Base-by-base conservation (phyloP, 1,284 basidiomycete species). In the Singerocomus inundabilis region DNA sequence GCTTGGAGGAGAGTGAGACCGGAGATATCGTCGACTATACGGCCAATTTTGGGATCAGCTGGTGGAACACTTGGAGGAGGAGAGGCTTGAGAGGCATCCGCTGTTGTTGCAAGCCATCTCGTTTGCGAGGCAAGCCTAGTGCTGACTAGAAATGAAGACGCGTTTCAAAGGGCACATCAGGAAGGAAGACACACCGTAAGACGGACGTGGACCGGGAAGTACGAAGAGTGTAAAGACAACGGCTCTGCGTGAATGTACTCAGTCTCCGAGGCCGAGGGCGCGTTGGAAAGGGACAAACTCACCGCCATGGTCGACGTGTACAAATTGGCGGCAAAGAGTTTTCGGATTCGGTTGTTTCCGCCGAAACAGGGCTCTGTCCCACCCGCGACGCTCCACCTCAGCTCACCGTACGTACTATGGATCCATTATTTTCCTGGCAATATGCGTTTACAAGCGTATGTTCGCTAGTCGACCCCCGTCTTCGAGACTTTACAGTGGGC, bases 11-110 rank as follows among this genome's bases (percentile, higher is more conserved):
- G 78, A 18, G 93, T 95, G 57, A 99, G 72, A 32, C 80, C 76
- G 25, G 95, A 92, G 60, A 99, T 98, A 70, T 93, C 87, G 69
- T 99, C 93, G 25, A 99, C 97, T 60, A 99, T 88, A 50, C 81
- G 81, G 49, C 74, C 76, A 58, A 99, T 82, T 67, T 83, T 87
- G 24, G 92, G 82, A 64, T 91, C 82, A n/a, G 71, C 62, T 1
- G 76, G 60, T 6, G 72, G 73, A 1, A 75, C 70, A n/a, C 42
- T 37, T 9, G 79, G 58, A 10, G 79, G 55, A 7, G 74, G 56
- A 5, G 77, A 69, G 21, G 76, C 66, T 5, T 75, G 56, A 5
- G 77, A 69, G 21, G 76, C 66, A 5, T 75, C 62, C 4, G 71
- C 58, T 33, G 75, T 70, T 4, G 81, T 72, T 30, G 80, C 73